Conservation (phyloP, 345 rosid genomes). For the Ceriops tagal region DNA sequence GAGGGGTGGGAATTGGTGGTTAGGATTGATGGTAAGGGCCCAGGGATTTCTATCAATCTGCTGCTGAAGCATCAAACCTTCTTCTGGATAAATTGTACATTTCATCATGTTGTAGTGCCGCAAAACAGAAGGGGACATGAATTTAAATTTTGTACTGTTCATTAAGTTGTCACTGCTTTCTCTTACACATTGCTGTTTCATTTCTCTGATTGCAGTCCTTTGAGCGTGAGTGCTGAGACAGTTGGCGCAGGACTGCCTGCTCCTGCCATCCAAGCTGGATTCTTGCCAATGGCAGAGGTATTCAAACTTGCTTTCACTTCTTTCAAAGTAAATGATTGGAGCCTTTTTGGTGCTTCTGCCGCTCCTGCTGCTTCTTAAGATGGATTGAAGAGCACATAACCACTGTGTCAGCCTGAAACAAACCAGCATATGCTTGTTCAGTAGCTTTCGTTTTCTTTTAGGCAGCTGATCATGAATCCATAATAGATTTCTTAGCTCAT, state of each 20-base stretch:
- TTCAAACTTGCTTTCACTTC: slow-evolving; percentile 60
- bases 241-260: slow-evolving; percentile 68
- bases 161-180: neutral
- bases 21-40: neutral
- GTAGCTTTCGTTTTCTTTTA: too few relatives aligned
- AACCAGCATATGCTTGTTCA: too few relatives aligned
- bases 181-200: slow-evolving; percentile 7
- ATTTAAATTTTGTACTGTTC: too few relatives aligned
- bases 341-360: slow-evolving; percentile 44
- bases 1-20: neutral
- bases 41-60: neutral
- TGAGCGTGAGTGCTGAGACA: slow-evolving; percentile 67
- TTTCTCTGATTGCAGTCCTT: slow-evolving; percentile 45
- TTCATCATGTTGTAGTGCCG: too few relatives aligned
- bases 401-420: too few relatives aligned
- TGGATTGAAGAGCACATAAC: too few relatives aligned
- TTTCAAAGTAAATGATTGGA: slow-evolving; percentile 74
- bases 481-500: too few relatives aligned
- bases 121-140: too few relatives aligned
- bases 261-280: slow-evolving; percentile 58
- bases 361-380: slow-evolving; percentile 19
- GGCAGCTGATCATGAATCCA: too few relatives aligned
- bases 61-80: too few relatives aligned
- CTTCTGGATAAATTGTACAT: too few relatives aligned
- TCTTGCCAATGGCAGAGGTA: slow-evolving; percentile 59